Conservation (phyloP, 2,329 filamentous ascomycete species). For the Sarocladium oryzae region DNA sequence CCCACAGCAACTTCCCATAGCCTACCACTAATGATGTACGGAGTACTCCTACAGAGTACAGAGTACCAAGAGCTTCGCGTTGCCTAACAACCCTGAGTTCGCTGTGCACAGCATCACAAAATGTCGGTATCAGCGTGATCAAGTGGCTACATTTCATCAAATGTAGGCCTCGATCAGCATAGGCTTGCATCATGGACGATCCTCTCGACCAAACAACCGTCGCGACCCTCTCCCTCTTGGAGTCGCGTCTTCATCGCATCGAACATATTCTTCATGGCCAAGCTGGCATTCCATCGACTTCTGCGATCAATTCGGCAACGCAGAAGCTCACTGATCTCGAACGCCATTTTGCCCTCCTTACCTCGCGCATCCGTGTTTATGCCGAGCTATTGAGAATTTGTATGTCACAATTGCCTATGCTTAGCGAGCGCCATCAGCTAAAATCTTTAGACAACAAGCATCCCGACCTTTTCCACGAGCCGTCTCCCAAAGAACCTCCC, state of each 20-base stretch:
- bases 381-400: constrained; percentile 55
- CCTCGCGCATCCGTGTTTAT: constrained; percentile 49
- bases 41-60: no score
- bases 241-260: constrained; percentile 51
- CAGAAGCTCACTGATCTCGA: constrained; percentile 45
- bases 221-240: constrained; percentile 49
- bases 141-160: background rate
- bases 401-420: constrained; percentile 22
- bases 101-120: no score
- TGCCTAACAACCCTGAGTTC: no score
- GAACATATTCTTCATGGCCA: constrained; percentile 53
- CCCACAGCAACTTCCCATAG: background rate
- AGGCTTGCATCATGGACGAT: constrained; percentile 21
- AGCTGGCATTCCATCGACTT: constrained; percentile 21
- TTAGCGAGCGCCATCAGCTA: background rate
- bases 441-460: constrained; percentile 40
- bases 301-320: constrained; percentile 33
- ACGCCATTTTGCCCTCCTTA: constrained; percentile 42
- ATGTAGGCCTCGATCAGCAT: background rate
- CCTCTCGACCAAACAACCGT: constrained; percentile 46
- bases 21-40: no score
- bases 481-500: constrained; percentile 39
- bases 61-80: no score
- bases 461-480: constrained; percentile 48
- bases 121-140: no score